These are phyloP conservation scores for Pyronema omphalodes DNA, from an alignment of 495 filamentous ascomycete species.

Conservation along the genomic window DNA sequence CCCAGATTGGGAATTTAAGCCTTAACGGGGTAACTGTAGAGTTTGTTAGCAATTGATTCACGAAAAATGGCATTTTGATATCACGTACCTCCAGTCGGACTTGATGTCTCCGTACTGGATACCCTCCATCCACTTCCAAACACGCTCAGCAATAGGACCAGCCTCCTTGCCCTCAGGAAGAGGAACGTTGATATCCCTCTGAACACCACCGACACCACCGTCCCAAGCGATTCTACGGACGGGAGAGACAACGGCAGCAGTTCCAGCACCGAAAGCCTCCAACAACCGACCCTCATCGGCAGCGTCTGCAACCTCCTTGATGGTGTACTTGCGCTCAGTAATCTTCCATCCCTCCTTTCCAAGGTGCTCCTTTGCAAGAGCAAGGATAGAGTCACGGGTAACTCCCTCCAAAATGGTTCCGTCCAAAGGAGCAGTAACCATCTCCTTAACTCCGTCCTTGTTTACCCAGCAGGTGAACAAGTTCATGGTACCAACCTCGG, in stretches of 20 bases:
- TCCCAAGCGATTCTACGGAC: slow-evolving; percentile 74
- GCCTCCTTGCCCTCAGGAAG: slow-evolving; percentile 53
- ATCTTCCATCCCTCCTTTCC: slow-evolving; percentile 74
- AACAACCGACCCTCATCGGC: slow-evolving; percentile 66
- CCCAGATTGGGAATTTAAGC: neutral
- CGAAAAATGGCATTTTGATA: neutral
- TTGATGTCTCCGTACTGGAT: slow-evolving; percentile 88
- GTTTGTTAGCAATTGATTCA: neutral
- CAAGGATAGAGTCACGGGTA: slow-evolving; percentile 70
- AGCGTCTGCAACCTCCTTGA: slow-evolving; percentile 63
- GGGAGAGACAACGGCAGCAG: slow-evolving; percentile 68
- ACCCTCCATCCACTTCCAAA: slow-evolving; percentile 92
- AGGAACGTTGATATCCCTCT: slow-evolving; percentile 29
- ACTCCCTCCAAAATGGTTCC: slow-evolving; percentile 96
- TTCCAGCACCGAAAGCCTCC: slow-evolving; percentile 86
- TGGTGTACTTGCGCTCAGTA: slow-evolving; percentile 73
- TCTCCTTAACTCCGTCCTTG: slow-evolving; percentile 70
- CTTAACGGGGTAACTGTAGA: neutral
- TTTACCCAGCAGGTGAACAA: slow-evolving; percentile 68
- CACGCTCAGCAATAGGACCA: slow-evolving; percentile 59
- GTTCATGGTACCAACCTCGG: slow-evolving; percentile 98
- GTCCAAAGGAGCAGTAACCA: slow-evolving; percentile 82
- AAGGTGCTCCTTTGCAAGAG: slow-evolving; percentile 65
- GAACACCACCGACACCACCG: slow-evolving; percentile 59
- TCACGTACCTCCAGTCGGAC: slow-evolving; percentile 43